A percentile compares a stretch with the other conserved stretches of the same genome.
phyloP scores from a whole-genome alignment of 345 rosid genomes.

The Anacardium occidentale region DNA sequence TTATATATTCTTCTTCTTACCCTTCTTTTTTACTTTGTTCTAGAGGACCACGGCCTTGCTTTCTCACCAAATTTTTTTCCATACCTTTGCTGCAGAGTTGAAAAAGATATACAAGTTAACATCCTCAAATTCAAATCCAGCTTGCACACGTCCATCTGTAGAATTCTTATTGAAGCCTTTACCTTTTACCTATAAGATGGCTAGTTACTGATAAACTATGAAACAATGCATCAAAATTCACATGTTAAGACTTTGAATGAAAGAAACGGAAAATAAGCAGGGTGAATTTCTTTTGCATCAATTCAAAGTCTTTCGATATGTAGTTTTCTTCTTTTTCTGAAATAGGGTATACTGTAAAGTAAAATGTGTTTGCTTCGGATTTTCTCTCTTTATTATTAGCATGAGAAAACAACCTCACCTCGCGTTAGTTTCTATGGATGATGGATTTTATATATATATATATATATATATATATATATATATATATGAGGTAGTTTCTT shows the following conservation, averaged over 20 bases:
- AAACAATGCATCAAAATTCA: background rate
- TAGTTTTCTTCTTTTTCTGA: background rate
- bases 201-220: conserved; percentile 1
- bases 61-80: conserved; percentile 13
- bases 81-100: conserved; percentile 13
- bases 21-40: conserved; percentile 34
- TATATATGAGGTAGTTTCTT: conserved; percentile 18
- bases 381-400: background rate
- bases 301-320: background rate
- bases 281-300: background rate
- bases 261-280: background rate
- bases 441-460: conserved; percentile 10
- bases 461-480: too few relatives aligned
- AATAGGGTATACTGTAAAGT: background rate
- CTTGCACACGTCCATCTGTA: background rate
- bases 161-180: background rate
- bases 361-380: conserved; percentile 10
- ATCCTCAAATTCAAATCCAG: conserved; percentile 13
- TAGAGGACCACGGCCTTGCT: conserved; percentile 40
- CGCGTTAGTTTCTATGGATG: background rate
- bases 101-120: background rate
- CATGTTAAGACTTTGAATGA: background rate
- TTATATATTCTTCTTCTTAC: conserved; percentile 18
- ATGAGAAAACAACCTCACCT: conserved; percentile 17
- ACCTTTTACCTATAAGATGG: background rate